Percentiles rank a stretch among this genome's conserved stretches.
These are phyloP conservation scores for Fraxinus baroniana DNA, from an alignment of 305 asterid genomes.

Conservation along the genomic window DNA sequence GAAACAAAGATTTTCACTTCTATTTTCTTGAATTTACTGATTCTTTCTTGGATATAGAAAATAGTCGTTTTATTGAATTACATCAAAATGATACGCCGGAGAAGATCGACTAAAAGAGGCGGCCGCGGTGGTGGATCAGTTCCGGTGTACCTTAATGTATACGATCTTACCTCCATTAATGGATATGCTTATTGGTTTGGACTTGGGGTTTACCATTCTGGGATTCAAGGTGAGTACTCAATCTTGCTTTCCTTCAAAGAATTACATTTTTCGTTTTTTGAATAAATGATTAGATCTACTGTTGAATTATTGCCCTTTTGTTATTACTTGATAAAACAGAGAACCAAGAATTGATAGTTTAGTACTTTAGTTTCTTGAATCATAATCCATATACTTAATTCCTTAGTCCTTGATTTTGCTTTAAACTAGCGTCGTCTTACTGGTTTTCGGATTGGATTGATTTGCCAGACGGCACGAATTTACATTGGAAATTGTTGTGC, in stretches of 20 bases:
- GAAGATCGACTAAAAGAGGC: slow-evolving; percentile 42
- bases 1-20: neutral
- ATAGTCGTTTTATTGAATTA: slow-evolving; percentile 1
- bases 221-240: slow-evolving; percentile 57
- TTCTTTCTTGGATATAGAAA: neutral
- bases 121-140: slow-evolving; percentile 40
- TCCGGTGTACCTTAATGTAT: slow-evolving; percentile 71
- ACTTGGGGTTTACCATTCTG: slow-evolving; percentile 85
- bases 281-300: neutral
- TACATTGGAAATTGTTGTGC: neutral
- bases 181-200: slow-evolving; percentile 89
- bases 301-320: neutral
- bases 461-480: neutral
- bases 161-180: slow-evolving; percentile 69
- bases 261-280: neutral
- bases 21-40: neutral
- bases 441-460: neutral
- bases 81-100: slow-evolving; percentile 64
- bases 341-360: neutral
- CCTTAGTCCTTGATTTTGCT: neutral
- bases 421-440: neutral
- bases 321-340: neutral
- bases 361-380: neutral
- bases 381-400: neutral
- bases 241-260: neutral